These are phyloP conservation scores for Curvularia eragrostidis DNA, from an alignment of 2,329 filamentous ascomycete species.

Conservation along the genomic window DNA sequence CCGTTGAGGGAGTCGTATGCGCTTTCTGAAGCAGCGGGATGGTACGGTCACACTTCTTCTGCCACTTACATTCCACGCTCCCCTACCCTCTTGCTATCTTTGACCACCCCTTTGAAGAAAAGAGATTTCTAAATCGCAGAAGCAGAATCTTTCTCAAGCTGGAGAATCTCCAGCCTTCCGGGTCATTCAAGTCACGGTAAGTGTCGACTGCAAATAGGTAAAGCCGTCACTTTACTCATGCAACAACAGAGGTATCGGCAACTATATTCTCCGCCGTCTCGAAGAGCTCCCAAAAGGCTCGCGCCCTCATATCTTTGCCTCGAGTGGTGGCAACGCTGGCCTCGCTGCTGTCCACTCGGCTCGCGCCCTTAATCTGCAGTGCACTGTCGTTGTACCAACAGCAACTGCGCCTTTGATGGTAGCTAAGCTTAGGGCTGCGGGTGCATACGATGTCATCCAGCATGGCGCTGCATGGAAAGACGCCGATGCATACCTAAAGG, in stretches of 20 bases:
- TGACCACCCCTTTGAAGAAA: conserved; percentile 20
- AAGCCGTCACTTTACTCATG: conserved; percentile 17
- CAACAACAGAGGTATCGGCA: conserved; percentile 65
- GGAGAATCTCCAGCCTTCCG: conserved; percentile 82
- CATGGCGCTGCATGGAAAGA: conserved; percentile 71
- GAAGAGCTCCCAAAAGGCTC: conserved; percentile 45
- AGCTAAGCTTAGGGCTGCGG: conserved; percentile 71
- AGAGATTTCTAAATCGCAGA: conserved; percentile 51
- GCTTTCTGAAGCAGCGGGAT: conserved; percentile 74
- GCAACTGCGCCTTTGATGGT: conserved; percentile 73
- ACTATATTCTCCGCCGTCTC: conserved; percentile 66
- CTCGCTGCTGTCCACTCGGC: conserved; percentile 81
- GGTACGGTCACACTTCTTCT: conserved; percentile 59
- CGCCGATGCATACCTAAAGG: conserved; percentile 71
- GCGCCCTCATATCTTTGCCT: conserved; percentile 75
- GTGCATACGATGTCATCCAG: conserved; percentile 70
- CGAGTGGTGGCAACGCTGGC: conserved; percentile 83
- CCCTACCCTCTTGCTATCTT: neutral
- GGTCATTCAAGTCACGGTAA: conserved; percentile 78
- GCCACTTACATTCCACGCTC: neutral
- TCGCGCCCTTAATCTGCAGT: conserved; percentile 65
- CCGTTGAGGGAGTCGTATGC: conserved; percentile 71
- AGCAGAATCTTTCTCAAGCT: conserved; percentile 84
- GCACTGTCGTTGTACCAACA: conserved; percentile 77
- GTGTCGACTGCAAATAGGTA: conserved; percentile 10